Evolutionary conservation across 371 early-diverging fungal genomes (phyloP).

Genomic region (Choanephora cucurbitarum): DNA sequence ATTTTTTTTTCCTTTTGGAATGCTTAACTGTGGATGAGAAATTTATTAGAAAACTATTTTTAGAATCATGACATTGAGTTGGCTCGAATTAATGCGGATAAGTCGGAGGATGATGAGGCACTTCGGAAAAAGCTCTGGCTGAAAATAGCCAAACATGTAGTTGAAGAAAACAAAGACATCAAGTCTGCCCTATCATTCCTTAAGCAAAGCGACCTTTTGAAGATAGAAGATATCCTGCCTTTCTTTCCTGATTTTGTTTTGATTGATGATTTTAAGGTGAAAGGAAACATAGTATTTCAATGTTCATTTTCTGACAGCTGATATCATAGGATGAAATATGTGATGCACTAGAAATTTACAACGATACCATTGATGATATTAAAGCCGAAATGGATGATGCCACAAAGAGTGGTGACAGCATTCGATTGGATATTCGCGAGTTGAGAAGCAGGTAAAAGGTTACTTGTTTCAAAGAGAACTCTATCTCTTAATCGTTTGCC

Average conservation of each 20-base stretch:
- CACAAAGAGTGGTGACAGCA: constrained; percentile 77
- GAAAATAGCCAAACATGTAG: constrained; percentile 87
- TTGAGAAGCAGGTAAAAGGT: constrained; percentile 61
- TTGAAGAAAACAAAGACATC: constrained; percentile 80
- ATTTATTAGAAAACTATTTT: constrained; percentile 49
- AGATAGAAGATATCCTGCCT: constrained; percentile 93
- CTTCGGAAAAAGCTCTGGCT: constrained; percentile 91
- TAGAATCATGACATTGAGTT: constrained; percentile 84
- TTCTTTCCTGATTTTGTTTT: constrained; percentile 95
- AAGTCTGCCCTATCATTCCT: constrained; percentile 84
- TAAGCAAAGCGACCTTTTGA: constrained; percentile 79
- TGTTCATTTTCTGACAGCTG: background rate
- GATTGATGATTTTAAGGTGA: constrained; percentile 89
- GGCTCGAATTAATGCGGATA: constrained; percentile 90
- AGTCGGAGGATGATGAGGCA: constrained; percentile 74
- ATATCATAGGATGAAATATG: constrained; percentile 71
- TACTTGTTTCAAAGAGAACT: background rate
- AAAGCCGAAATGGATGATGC: constrained; percentile 92
- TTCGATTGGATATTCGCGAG: constrained; percentile 82
- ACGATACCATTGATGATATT: constrained; percentile 76
- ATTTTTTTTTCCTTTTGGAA: no score
- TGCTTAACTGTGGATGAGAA: no score
- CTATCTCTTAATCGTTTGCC: constrained; percentile 11
- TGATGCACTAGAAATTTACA: constrained; percentile 84
- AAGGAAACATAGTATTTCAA: background rate